Base-by-base conservation (phyloP, 2,329 filamentous ascomycete species). In the Colletotrichum sp. region DNA sequence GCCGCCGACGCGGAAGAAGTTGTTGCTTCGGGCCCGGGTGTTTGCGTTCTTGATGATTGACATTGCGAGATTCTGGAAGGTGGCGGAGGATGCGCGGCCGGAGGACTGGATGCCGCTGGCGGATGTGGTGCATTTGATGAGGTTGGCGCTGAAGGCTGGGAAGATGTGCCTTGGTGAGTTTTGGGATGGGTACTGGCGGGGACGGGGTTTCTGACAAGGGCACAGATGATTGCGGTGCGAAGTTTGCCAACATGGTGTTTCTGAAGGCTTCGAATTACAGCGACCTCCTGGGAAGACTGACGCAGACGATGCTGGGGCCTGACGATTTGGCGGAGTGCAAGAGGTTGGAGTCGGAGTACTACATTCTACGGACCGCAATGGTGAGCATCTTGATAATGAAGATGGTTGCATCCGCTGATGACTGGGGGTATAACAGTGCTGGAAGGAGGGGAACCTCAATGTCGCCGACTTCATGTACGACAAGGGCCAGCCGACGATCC, bases 381-480 rank as follows among this genome's bases (percentile, higher is more conserved):
- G 95, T 95, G 84, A 83, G 88, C 21, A 6, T 63, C 2, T 63
- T 16, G 24, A 52, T 6, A 0, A 4, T 8, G 18, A 63, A 36
- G 30, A 24, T 76, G 24, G 8, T 2, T 4, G 3, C 8, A 1
- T 4, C 10, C 59, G 9, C 6, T 32, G 44, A 52, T 2, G 2
- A 21, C 30, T 55, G 21, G 63, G 30, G 30, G 5, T 55, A 12
- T 18, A 1, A 39, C 66, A 96, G 95, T 90, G 93, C 34, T 98
- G 93, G 92, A 92, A 92, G 79, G 93, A 96, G 81, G 88, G 91
- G 55, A 91, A 93, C 55, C 87, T 94, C 16, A 94, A 96, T 73
- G 90, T 96, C 64, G 95, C 95, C 32, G 95, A 98, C 71, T 92
- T 95, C 82, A 92, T 97, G 88, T 96, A 93, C 83, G 84, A 84